These are phyloP conservation scores for Corylus heterophylla DNA, from an alignment of 306 rosid genomes.

Conservation along the genomic window DNA sequence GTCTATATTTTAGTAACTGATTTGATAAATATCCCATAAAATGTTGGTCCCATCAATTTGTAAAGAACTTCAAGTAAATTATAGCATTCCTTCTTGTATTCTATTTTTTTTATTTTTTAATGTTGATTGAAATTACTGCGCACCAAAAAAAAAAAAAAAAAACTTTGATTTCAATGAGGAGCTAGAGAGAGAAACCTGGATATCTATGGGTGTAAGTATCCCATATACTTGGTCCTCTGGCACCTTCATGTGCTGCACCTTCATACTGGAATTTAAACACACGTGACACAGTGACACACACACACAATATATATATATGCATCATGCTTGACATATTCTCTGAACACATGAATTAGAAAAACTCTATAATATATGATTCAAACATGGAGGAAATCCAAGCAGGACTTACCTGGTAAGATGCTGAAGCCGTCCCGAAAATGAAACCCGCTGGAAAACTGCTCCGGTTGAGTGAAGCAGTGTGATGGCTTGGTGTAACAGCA, in stretches of 20 bases:
- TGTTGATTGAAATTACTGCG: background rate
- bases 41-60: no score
- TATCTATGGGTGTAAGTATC: slow-evolving; percentile 37
- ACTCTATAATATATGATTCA: background rate
- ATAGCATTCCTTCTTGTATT: background rate
- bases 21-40: no score
- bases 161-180: background rate
- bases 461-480: slow-evolving; percentile 20
- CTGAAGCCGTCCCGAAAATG: background rate
- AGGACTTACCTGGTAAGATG: slow-evolving; percentile 1
- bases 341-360: background rate
- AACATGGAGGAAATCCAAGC: background rate
- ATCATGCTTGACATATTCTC: background rate
- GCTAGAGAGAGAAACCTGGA: slow-evolving; percentile 18
- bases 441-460: slow-evolving; percentile 20
- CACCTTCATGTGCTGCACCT: slow-evolving; percentile 42
- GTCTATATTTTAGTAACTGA: no score
- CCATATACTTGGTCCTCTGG: slow-evolving; percentile 46
- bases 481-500: background rate
- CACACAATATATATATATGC: no score
- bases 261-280: slow-evolving; percentile 27
- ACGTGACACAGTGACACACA: background rate
- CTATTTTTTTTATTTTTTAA: background rate
- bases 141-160: background rate
- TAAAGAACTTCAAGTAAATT: no score